Base-by-base conservation (phyloP, 2,329 filamentous ascomycete species). In the Leptodontidium sp. region DNA sequence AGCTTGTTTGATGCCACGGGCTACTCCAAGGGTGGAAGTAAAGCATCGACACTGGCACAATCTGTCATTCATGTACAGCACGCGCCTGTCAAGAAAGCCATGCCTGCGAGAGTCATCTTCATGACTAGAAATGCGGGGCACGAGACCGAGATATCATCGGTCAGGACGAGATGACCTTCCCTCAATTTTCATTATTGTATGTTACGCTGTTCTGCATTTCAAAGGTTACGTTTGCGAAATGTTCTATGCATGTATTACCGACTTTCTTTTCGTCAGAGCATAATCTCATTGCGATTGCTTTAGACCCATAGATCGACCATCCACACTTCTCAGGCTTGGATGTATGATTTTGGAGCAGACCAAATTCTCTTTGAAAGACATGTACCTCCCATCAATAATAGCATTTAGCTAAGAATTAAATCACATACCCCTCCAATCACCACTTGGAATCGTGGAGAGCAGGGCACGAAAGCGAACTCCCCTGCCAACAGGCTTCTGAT, bases 1-100 rank as follows among this genome's bases (percentile, higher is more conserved):
- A 68, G 61, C 62, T 52, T 71, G 17, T 72, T 72, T 61, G 71
- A 72, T 45, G 43, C 59, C 1, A 64, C 63, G 29, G 57, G 62
- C 8, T 65, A 50, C 2, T 65, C 61, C 53, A 53, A 61, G 4
- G 55, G 63, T 14, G 65, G 59, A 7, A 70, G 65, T 21, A 62
- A 69, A 58, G 66, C 66, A 4, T 67, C 68, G n/a, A 72, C 70
- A 14, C 61, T 70, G 4, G 62, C 61, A 17, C 66, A 49, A 21
- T 38, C 65, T n/a, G n/a, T 50, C 15, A 14, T 53, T 9, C 53
- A 57, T 38, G 53, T 57, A 38, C 65, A 50, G 24, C 52, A 45
- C 7, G 62, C 57, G 15, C 61, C 65, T 7, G 9, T 38, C 40
- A 70, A 65, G 47, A 70, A 68, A 57, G 43, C 68, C 17, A 67